These are phyloP conservation scores for Hypoxylon sp. DNA, from an alignment of 2,329 filamentous ascomycete species.

Conservation along the genomic window DNA sequence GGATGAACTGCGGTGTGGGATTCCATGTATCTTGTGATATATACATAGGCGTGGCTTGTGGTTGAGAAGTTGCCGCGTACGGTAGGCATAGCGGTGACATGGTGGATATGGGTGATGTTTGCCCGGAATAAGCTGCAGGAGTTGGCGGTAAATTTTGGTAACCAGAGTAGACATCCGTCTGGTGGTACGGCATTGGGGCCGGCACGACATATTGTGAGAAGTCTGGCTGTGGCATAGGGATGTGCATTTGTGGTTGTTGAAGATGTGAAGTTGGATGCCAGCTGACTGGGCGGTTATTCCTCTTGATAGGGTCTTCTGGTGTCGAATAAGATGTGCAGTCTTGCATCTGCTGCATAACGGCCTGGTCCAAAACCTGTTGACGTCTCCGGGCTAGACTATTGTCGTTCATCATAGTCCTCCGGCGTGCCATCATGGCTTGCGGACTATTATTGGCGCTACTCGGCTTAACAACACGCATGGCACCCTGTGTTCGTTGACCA, in stretches of 20 bases:
- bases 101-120: constrained; percentile 69
- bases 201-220: constrained; percentile 59
- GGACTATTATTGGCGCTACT: constrained; percentile 79
- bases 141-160: constrained; percentile 66
- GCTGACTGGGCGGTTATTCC: constrained; percentile 74
- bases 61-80: constrained; percentile 56
- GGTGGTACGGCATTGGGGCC: constrained; percentile 57
- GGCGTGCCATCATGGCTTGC: constrained; percentile 65
- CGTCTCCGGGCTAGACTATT: constrained; percentile 61
- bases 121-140: constrained; percentile 69
- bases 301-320: constrained; percentile 55
- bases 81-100: constrained; percentile 70
- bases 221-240: constrained; percentile 56
- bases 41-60: constrained; percentile 58
- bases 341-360: constrained; percentile 59
- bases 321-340: constrained; percentile 47
- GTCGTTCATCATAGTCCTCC: constrained; percentile 71
- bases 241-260: constrained; percentile 57
- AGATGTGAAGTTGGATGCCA: constrained; percentile 79
- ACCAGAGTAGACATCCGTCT: constrained; percentile 60
- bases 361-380: constrained; percentile 64
- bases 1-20: constrained; percentile 53
- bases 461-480: constrained; percentile 75
- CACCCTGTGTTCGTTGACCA: constrained; percentile 64
- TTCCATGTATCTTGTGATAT: constrained; percentile 59